These are phyloP conservation scores for Pelargonium myrrhifolium DNA, from an alignment of 441 rosid species.

Conservation along the genomic window DNA sequence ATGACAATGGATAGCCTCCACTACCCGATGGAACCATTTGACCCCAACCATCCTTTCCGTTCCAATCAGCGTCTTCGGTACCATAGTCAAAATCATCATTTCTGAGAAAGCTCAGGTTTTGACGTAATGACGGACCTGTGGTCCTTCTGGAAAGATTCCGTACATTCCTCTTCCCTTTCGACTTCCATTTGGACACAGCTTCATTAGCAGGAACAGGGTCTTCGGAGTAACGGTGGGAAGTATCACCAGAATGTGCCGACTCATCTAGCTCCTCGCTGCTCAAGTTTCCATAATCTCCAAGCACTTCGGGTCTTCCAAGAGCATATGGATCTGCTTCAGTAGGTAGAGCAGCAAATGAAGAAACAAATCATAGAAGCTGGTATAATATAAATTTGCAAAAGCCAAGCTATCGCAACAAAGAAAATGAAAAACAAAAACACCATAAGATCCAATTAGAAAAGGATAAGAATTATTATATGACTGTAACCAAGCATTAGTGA, in stretches of 20 bases:
- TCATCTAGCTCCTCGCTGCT: constrained; percentile 68
- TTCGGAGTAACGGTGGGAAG: constrained; percentile 39
- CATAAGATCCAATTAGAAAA: not conserved
- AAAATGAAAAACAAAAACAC: not conserved
- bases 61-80: constrained; percentile 37
- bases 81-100: constrained; percentile 33
- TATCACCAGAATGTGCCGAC: constrained; percentile 58
- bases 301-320: constrained; percentile 33
- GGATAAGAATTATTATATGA: not conserved
- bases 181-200: constrained; percentile 83
- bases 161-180: constrained; percentile 76
- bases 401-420: not conserved
- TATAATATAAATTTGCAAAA: not conserved
- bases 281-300: constrained; percentile 50
- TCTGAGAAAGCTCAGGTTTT: constrained; percentile 29
- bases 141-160: constrained; percentile 57
- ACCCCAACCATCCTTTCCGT: constrained; percentile 33
- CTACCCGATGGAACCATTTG: constrained; percentile 34
- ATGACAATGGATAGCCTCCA: constrained; percentile 31
- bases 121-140: constrained; percentile 31
- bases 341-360: constrained; percentile 38
- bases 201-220: constrained; percentile 42
- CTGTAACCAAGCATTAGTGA: not conserved
- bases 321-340: constrained; percentile 34
- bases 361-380: constrained; percentile 14